A percentile compares a stretch with the other conserved stretches of the same genome.
phyloP scores from a whole-genome alignment of 768 basidiomycete species.

The Boletus rex-veris region DNA sequence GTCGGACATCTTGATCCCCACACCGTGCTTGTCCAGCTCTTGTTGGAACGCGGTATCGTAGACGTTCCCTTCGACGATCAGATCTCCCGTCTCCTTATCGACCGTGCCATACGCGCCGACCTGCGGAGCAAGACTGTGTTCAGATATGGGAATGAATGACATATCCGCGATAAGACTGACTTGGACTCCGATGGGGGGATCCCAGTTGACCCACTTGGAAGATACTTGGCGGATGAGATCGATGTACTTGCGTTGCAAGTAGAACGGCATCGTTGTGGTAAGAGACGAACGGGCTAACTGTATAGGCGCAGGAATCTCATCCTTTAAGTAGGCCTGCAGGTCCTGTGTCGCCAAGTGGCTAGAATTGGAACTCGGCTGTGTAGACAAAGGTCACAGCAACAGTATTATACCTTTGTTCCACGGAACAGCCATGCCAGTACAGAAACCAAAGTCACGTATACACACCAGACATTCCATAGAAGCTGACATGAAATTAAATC shows the following conservation, averaged over 20 bases:
- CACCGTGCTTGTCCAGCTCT: constrained; percentile 13
- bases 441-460: too few species aligned
- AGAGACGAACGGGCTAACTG: neutral
- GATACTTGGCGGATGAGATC: constrained; percentile 32
- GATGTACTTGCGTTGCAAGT: constrained; percentile 31
- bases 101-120: constrained; percentile 36
- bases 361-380: neutral
- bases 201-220: constrained; percentile 39
- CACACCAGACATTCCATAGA: too few species aligned
- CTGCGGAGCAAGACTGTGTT: constrained; percentile 12
- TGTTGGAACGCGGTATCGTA: constrained; percentile 26
- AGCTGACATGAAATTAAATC: too few species aligned
- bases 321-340: neutral
- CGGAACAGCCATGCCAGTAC: too few species aligned
- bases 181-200: constrained; percentile 26
- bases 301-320: neutral
- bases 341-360: neutral
- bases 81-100: constrained; percentile 29
- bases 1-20: constrained; percentile 13
- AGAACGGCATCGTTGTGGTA: constrained; percentile 8
- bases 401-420: too few species aligned
- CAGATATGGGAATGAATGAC: neutral
- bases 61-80: constrained; percentile 34
- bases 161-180: constrained; percentile 12
- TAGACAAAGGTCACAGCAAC: too few species aligned